Evolutionary conservation across 1,139 yeast species (phyloP).

Genomic region (Trichomonascaceae sp.): DNA sequence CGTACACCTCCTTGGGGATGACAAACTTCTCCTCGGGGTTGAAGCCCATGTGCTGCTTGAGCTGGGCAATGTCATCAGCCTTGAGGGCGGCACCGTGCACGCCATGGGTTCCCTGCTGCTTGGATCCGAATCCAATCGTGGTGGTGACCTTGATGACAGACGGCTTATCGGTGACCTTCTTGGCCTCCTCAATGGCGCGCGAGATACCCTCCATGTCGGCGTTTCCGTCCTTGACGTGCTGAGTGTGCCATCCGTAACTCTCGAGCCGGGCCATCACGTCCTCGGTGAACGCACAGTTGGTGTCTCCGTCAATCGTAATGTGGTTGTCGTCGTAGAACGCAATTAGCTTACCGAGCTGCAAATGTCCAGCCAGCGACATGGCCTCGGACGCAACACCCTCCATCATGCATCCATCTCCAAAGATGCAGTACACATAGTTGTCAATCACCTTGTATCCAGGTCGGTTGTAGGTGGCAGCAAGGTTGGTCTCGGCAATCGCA

Average conservation of each 20-base stretch:
- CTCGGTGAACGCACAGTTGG: conserved; percentile 87
- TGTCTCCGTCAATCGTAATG: conserved; percentile 94
- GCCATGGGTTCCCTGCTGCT: conserved; percentile 72
- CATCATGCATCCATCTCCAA: conserved; percentile 98
- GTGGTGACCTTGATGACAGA: conserved; percentile 81
- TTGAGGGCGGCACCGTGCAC: conserved; percentile 98
- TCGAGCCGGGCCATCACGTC: conserved; percentile 76
- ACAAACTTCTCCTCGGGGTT: conserved; percentile 71
- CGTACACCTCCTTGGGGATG: conserved; percentile 77
- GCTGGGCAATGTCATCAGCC: conserved; percentile 81
- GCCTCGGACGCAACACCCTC: conserved; percentile 98
- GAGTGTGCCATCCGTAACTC: conserved; percentile 91
- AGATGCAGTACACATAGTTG: conserved; percentile 63
- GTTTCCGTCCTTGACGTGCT: conserved; percentile 73
- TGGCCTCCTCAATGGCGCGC: conserved; percentile 47
- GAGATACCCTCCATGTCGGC: conserved; percentile 60
- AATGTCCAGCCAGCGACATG: conserved; percentile 89
- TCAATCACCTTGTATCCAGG: conserved; percentile 57
- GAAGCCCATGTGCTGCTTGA: conserved; percentile 78
- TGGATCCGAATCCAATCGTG: conserved; percentile 91
- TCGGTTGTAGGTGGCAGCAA: conserved; percentile 90
- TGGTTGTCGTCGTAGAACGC: conserved; percentile 96
- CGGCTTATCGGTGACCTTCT: conserved; percentile 56
- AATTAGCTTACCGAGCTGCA: conserved; percentile 86
- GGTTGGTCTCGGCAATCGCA: conserved; percentile 87